Percentiles rank a stretch among this genome's conserved stretches.
phyloP scores from a whole-genome alignment of 2,329 filamentous ascomycete species.

The Elsinoe ampelina region DNA sequence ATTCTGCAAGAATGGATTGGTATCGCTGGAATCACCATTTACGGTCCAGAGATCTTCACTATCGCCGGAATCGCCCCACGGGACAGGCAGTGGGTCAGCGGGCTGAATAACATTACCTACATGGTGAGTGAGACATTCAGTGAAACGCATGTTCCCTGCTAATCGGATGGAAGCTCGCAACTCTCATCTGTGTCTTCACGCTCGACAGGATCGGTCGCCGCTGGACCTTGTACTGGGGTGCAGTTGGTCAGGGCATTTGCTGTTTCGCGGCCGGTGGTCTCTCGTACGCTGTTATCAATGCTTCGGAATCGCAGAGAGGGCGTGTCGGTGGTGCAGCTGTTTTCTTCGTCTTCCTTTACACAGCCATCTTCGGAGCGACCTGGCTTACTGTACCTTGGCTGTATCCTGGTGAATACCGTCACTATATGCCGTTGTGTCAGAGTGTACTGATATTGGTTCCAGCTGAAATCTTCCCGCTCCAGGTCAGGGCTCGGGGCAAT shows the following conservation, averaged over 20 bases:
- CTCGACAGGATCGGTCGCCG: constrained; percentile 28
- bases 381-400: constrained; percentile 49
- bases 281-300: constrained; percentile 23
- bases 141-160: not conserved
- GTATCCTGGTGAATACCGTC: constrained; percentile 22
- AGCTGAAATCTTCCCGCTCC: constrained; percentile 64
- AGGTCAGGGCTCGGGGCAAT: constrained; percentile 63
- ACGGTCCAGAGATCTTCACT: constrained; percentile 27
- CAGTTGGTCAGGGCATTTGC: constrained; percentile 26
- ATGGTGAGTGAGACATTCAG: constrained; percentile 18
- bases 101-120: constrained; percentile 32
- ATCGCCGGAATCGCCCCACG: constrained; percentile 27
- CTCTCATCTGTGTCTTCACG: constrained; percentile 29
- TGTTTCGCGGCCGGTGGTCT: constrained; percentile 28
- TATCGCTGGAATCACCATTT: constrained; percentile 30
- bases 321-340: constrained; percentile 49
- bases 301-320: constrained; percentile 20
- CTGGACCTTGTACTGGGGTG: constrained; percentile 29
- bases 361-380: constrained; percentile 54
- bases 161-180: constrained; percentile 18
- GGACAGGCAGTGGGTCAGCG: constrained; percentile 34
- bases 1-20: constrained; percentile 32
- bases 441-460: constrained; percentile 46
- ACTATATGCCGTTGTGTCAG: not conserved
- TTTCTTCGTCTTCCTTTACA: constrained; percentile 63